Evolutionary conservation across 768 basidiomycete genomes (phyloP), one percentile per base, ranked within the genome.

Genomic region (Piloderma croceum): DNA sequence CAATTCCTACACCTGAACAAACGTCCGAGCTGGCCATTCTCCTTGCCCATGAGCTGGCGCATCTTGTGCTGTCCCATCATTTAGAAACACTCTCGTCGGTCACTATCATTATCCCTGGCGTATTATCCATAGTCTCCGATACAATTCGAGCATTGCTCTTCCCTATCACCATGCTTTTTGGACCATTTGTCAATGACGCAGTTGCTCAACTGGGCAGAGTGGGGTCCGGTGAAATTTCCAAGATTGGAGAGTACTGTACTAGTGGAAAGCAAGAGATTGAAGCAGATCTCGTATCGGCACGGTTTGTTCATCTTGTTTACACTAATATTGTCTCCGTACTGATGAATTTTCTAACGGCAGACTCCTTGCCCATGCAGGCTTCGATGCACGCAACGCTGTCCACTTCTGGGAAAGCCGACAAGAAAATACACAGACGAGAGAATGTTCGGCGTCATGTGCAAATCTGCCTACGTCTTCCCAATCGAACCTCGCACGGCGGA

Each of bases 121-220:
- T 87, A 11, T 61, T 90, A 32, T 86, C 87, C 1, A 81, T 97
- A 47, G 48, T 76, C 11, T 70, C 85, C 15, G 92, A 97, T 57
- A 52, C 91, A 17, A 53, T 84, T 18, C 73, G 92, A 31, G 81
- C 90, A 3, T 56, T 91, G 23, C 62, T 92, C 11, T 97, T 92
- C 61, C 92, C 92, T 0, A 53, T 92, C 36, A 96, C 90, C 4
- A 90, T 88, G 83, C 53, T 92, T 7, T 80, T 97, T 41, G 93
- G 94, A 0, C 94, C 94, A 1, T 96, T 97, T 58, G 79, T 97
- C 43, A 93, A 94, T 54, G 94, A 99, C 51, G 92, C 90, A 3
- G 74, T 98, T 19, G 89, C 83, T 0, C 79, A 86, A 38, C 51
- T 91, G 39, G 83, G 89, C 19, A 82, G 81, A 56, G 73, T 85